These are phyloP conservation scores for Colletotrichum sp. DNA, from an alignment of 2,329 filamentous ascomycete genomes.

Conservation along the genomic window DNA sequence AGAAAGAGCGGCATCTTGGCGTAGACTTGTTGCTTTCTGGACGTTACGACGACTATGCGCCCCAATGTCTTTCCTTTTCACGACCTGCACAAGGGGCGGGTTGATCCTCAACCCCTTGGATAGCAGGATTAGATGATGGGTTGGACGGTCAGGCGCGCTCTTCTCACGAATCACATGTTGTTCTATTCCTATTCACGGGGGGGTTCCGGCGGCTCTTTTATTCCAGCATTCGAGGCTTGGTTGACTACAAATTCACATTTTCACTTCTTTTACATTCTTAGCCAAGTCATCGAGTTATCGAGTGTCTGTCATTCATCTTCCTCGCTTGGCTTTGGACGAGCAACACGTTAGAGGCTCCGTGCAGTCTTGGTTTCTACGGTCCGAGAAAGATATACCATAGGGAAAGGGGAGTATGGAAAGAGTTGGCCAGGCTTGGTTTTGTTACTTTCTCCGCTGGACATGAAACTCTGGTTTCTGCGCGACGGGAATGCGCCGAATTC, in stretches of 20 bases:
- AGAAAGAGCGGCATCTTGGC: conserved; percentile 67
- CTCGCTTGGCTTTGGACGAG: conserved; percentile 15
- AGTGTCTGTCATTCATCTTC: background rate
- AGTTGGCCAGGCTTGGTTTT: background rate
- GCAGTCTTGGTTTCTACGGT: conserved; percentile 3
- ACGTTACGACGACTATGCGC: conserved; percentile 24
- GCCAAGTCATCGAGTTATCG: conserved; percentile 3
- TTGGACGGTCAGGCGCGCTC: conserved; percentile 10
- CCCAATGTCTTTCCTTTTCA: conserved; percentile 23
- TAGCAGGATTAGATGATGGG: conserved; percentile 21
- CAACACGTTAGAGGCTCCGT: conserved; percentile 2
- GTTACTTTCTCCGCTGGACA: conserved; percentile 1
- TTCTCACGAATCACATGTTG: conserved; percentile 19
- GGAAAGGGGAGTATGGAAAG: background rate
- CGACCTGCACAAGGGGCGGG: conserved; percentile 18
- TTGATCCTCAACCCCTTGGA: conserved; percentile 17
- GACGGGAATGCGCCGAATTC: background rate
- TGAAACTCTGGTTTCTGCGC: conserved; percentile 4
- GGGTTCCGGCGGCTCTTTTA: conserved; percentile 13
- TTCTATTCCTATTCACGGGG: conserved; percentile 5
- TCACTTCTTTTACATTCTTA: conserved; percentile 20
- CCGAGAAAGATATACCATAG: conserved; percentile 14
- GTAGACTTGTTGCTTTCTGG: conserved; percentile 7
- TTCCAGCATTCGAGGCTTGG: conserved; percentile 20
- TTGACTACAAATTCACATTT: conserved; percentile 20